phyloP scores from a whole-genome alignment of 106 monocot species.

The Alisma plantagoaquatica region DNA sequence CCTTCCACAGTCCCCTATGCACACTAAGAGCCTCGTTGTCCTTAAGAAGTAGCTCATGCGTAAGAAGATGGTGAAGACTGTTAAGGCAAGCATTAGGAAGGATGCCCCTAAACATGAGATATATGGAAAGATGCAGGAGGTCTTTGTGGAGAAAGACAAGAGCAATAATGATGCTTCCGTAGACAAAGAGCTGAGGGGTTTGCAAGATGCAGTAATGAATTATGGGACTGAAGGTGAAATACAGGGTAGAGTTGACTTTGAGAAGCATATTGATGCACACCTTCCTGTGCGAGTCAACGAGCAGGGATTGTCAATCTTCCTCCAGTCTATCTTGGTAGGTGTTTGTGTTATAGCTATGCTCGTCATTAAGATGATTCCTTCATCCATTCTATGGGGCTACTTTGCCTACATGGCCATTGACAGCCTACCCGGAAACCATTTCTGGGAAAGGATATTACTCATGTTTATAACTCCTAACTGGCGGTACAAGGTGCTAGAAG shows the following conservation, averaged over 20 bases:
- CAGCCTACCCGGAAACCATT: slow-evolving; percentile 77
- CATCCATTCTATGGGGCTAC: slow-evolving; percentile 84
- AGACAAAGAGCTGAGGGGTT: slow-evolving; percentile 44
- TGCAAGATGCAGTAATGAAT: too few species aligned
- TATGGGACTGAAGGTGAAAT: slow-evolving; percentile 6
- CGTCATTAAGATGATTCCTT: too few species aligned
- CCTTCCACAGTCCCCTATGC: too few species aligned
- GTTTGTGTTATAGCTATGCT: too few species aligned
- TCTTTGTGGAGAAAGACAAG: slow-evolving; percentile 57
- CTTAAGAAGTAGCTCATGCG: slow-evolving; percentile 72
- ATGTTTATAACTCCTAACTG: slow-evolving; percentile 56
- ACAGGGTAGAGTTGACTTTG: slow-evolving; percentile 44
- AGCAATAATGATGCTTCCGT: too few species aligned
- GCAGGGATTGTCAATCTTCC: slow-evolving; percentile 61
- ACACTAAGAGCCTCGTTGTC: too few species aligned
- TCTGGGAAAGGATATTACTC: slow-evolving; percentile 76
- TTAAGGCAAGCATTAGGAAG: too few species aligned
- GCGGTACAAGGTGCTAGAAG: slow-evolving; percentile 77
- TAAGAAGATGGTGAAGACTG: too few species aligned
- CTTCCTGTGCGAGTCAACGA: slow-evolving; percentile 81
- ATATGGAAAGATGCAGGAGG: slow-evolving; percentile 80
- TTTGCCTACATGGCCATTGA: slow-evolving; percentile 90
- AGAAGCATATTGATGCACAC: slow-evolving; percentile 65
- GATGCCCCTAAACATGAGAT: too few species aligned
- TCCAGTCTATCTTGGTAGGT: slow-evolving; percentile 64